Base-by-base conservation (phyloP, 768 basidiomycete genomes). In the Mycena latifolia region DNA sequence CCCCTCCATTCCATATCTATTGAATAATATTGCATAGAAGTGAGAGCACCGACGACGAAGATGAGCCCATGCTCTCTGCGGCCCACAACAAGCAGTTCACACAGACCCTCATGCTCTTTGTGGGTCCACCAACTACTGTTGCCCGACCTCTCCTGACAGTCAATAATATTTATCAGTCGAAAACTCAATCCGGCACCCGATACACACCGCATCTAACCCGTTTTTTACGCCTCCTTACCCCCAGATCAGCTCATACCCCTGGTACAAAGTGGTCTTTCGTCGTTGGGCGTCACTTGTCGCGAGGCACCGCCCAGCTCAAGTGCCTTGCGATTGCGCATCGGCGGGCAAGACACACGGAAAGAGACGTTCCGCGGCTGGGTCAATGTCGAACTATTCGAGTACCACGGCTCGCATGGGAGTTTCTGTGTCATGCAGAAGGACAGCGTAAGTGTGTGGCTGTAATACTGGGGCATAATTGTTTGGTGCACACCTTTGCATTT, bases 131-230 rank as follows among this genome's bases (percentile, higher is more conserved):
- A 24, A 27, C 15, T 14, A 56, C 18, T 29, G 8, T 15, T 4
- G 6, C 37, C 17, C 15, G 17, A 39, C 33, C 47, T 18, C 47
- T 7, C 6, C 14, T 45, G 43, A 45, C 43, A 7, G n/a, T 45
- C 20, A 12, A 4, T 45, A 17, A 0, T 29, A 0, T 71, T n/a
- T n/a, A 35, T 7, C 33, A 96, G 94, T 93, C 93, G 0, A 92
- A 96, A 84, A 94, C 93, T 0, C 92, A 93, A 79, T 78, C 80
- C 1, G 94, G 94, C 5, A 82, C 80, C 25, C 86, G 89, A 12
- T 94, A 94, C 71, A 89, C 83, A 2, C 91, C 93, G 0, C 85
- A 89, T 62, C 84, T 95, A 18, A 95, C 94, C 0, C 89, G 94
- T 0, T 96, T n/a, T 96, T 82, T 96, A 94, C 75, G 85, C 90